These are phyloP conservation scores for Arxiozyma bovina DNA, from an alignment of 1,139 yeast genomes.

Conservation along the genomic window DNA sequence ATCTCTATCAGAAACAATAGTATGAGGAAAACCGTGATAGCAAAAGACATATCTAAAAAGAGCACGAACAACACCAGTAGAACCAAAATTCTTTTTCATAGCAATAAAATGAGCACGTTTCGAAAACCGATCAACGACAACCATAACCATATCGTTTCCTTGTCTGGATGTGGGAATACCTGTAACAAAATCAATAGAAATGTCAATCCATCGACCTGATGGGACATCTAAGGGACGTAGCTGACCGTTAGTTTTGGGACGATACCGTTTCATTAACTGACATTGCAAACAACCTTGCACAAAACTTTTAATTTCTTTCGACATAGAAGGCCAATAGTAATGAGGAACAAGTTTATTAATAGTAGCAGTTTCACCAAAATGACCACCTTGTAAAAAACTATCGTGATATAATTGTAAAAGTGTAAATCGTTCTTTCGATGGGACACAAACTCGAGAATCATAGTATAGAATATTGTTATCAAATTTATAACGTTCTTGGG, in stretches of 20 bases:
- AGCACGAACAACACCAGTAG: conserved; percentile 4
- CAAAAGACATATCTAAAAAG: conserved; percentile 8
- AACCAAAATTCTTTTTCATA: not conserved
- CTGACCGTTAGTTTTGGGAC: conserved; percentile 3
- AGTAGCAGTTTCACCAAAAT: not conserved
- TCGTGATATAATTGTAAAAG: not conserved
- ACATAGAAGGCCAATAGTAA: conserved; percentile 10
- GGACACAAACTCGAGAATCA: conserved; percentile 5
- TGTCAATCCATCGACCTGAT: conserved; percentile 10
- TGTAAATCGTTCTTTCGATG: not conserved
- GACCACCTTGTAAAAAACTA: not conserved
- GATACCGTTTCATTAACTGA: conserved; percentile 7
- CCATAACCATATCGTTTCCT: conserved; percentile 9
- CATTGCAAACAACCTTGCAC: conserved; percentile 7
- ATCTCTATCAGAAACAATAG: conserved; percentile 14
- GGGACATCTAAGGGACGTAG: conserved; percentile 8
- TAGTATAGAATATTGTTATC: conserved; percentile 1
- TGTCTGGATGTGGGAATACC: conserved; percentile 7
- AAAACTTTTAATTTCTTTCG: conserved; percentile 1
- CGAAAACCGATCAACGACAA: conserved; percentile 13
- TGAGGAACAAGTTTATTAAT: not conserved
- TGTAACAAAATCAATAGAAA: conserved; percentile 10
- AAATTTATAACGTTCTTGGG: not conserved
- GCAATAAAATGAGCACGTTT: conserved; percentile 16
- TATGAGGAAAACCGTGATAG: conserved; percentile 16